Evolutionary conservation across 345 rosid genomes (phyloP), one percentile per base, ranked within the genome.

Genomic region (Iberis pinnata): DNA sequence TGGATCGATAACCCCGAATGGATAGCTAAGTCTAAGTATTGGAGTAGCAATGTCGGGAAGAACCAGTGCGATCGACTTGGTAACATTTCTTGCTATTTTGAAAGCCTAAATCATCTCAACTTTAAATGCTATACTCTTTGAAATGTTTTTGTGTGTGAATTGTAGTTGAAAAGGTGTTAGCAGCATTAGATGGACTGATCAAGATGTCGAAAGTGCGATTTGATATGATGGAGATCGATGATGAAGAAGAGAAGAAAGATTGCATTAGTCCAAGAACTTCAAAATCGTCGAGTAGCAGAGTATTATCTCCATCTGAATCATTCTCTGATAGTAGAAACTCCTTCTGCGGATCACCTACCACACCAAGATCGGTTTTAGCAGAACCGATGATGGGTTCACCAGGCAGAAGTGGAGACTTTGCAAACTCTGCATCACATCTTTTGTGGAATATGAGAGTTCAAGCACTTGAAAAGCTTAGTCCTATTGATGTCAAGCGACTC

Each of bases 401-500:
- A 0, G 60, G 49, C 8, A 58, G 36, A 29, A 10, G 0, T 17
- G 68, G 70, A 44, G 74, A 70, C 53, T 59, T 64, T 64, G 65
- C 61, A 4, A 70, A 63, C 53, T 68, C 67, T 39, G 40, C 72
- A 4, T 75, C 79, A 39, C 63, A 70, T 64, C 67, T 61, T 29
- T 8, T 75, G 13, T 68, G 75, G 76, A 64, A 70, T 26, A 73
- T 75, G 49, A 61, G 94, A 66, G 78, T 81, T 44, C 85, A 83
- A 51, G 80, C 90, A 24, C 72, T 81, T 18, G 94, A 78, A 45
- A 93, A 83, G 53, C 55, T 82, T 60, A 88, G 78, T 65, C 90
- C 84, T 11, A 59, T 85, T 2, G 94, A 81, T 33, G 53, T 76
- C 39, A 82, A 85, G 63, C 76, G 77, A 40, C 80, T 83, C n/a